Percentiles rank a stretch among this genome's conserved stretches.
These are phyloP conservation scores for Litchi chinensis DNA, from an alignment of 345 rosid genomes.

Conservation along the genomic window DNA sequence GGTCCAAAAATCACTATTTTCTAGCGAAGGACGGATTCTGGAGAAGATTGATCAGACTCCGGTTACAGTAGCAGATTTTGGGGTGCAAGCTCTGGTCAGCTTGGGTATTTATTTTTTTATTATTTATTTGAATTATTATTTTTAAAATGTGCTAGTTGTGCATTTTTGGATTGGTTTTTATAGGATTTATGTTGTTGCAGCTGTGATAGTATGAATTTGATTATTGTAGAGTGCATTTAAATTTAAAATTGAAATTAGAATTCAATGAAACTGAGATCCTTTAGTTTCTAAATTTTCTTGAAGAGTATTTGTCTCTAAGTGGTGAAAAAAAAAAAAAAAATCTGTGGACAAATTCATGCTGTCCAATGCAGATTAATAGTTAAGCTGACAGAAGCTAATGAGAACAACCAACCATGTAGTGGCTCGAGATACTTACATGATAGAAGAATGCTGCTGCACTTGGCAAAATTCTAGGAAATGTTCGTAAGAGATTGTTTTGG, in stretches of 20 bases:
- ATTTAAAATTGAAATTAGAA: neutral
- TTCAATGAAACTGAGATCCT: neutral
- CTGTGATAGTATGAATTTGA: neutral
- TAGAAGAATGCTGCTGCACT: neutral
- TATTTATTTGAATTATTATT: neutral
- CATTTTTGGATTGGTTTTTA: neutral
- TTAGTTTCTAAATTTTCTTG: neutral
- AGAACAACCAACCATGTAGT: neutral
- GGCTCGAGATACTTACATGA: neutral
- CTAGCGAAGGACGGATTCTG: conserved; percentile 50
- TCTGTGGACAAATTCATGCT: neutral
- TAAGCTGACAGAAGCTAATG: neutral
- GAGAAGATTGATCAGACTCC: conserved; percentile 86
- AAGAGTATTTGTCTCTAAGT: neutral
- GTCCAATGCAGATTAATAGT: neutral
- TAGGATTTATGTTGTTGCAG: neutral
- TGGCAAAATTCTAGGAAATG: neutral
- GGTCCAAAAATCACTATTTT: conserved; percentile 54
- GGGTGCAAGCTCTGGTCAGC: conserved; percentile 89
- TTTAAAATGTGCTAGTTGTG: neutral
- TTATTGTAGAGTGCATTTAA: too few species aligned
- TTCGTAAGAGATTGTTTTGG: neutral
- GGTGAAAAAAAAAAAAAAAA: too few species aligned
- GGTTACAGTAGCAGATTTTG: conserved; percentile 88
- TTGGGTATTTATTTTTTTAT: conserved; percentile 43